Conservation (phyloP, 1,284 basidiomycete genomes). For the Leccinum laetum region DNA sequence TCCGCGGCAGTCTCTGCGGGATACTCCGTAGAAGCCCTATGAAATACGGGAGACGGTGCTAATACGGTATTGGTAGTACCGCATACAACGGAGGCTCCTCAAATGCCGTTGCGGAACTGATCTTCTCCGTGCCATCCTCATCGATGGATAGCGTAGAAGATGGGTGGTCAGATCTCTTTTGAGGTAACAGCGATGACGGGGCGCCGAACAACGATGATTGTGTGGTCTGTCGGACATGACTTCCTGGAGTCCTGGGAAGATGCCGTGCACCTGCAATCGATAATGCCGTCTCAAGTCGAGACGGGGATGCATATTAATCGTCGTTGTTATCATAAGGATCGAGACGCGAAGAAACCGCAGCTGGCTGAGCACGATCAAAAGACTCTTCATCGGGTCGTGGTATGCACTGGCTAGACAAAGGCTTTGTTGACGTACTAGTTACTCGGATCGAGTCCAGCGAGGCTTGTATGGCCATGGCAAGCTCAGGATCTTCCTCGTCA, state of each 20-base stretch:
- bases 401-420: neutral
- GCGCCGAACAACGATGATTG: constrained; percentile 36
- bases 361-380: constrained; percentile 2
- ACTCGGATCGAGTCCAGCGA: constrained; percentile 40
- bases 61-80: neutral
- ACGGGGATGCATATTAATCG: constrained; percentile 48
- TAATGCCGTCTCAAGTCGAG: constrained; percentile 60
- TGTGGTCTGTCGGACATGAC: constrained; percentile 8
- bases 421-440: too few species aligned
- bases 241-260: constrained; percentile 28
- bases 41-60: constrained; percentile 2
- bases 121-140: constrained; percentile 2
- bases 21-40: neutral
- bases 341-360: constrained; percentile 7
- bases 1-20: constrained; percentile 9
- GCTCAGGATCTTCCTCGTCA: constrained; percentile 52
- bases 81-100: constrained; percentile 7
- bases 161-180: constrained; percentile 1
- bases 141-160: neutral
- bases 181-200: constrained; percentile 31
- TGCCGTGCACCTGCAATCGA: constrained; percentile 59
- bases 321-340: constrained; percentile 26
- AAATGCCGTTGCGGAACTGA: neutral
- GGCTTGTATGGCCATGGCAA: constrained; percentile 60
- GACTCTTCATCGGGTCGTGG: constrained; percentile 4